A percentile compares a stretch with the other conserved stretches of the same genome.
phyloP scores from a whole-genome alignment of 2,329 filamentous ascomycete genomes.

The Apiospora sp. region DNA sequence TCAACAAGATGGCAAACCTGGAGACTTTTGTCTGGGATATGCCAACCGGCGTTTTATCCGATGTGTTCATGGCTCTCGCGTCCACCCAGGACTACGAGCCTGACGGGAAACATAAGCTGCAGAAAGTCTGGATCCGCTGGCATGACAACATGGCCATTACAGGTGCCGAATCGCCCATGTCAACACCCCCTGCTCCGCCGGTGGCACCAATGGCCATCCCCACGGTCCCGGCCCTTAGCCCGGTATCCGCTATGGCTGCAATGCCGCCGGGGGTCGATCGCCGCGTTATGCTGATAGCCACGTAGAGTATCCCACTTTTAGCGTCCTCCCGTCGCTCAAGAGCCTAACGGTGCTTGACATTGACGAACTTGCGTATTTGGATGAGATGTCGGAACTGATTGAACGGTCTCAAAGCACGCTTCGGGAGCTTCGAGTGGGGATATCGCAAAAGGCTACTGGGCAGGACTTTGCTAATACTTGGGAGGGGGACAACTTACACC shows the following conservation, averaged over 20 bases:
- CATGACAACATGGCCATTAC: slow-evolving; percentile 72
- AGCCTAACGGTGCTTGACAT: slow-evolving; percentile 82
- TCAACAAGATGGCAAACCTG: slow-evolving; percentile 83
- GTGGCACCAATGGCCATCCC: slow-evolving; percentile 37
- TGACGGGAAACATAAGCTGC: slow-evolving; percentile 69
- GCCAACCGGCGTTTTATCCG: slow-evolving; percentile 82
- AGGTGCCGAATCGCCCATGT: slow-evolving; percentile 45
- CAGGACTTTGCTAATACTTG: slow-evolving; percentile 67
- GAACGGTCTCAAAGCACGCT: slow-evolving; percentile 72
- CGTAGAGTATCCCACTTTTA: slow-evolving; percentile 83
- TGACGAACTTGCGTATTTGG: slow-evolving; percentile 82
- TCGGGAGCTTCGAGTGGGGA: slow-evolving; percentile 76
- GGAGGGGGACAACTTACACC: slow-evolving; percentile 68
- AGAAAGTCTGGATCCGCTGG: slow-evolving; percentile 82
- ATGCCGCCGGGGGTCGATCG: slow-evolving; percentile 43
- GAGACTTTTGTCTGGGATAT: slow-evolving; percentile 90
- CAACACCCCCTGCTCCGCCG: slow-evolving; percentile 34
- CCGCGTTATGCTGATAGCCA: slow-evolving; percentile 61
- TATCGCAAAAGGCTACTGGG: slow-evolving; percentile 59
- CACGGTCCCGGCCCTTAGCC: slow-evolving; percentile 33
- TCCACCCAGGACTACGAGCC: slow-evolving; percentile 70
- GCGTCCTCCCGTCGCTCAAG: slow-evolving; percentile 76
- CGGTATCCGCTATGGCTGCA: slow-evolving; percentile 7
- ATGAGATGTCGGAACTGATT: slow-evolving; percentile 82
- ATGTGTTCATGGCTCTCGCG: slow-evolving; percentile 81